Base-by-base conservation (phyloP, 1,284 basidiomycete genomes). In the Ustilago bromivora region DNA sequence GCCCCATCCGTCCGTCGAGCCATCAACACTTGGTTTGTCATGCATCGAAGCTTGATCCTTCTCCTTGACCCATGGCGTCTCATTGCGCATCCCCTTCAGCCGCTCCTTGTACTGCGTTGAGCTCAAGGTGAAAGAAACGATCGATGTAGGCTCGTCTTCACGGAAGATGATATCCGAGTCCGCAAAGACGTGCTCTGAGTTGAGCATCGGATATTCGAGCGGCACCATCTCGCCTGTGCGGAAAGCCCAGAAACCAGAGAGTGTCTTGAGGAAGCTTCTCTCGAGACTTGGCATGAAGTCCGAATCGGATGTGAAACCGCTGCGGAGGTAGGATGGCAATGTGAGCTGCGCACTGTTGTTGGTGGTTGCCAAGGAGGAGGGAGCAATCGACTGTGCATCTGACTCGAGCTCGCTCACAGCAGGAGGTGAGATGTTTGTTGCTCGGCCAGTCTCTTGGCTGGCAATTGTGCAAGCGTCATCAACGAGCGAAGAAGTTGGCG, bases 91-190 rank as follows among this genome's bases (percentile, higher is more conserved):
- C 19, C 77, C 74, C 31, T 61, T 70, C 43, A 85, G 71, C 53
- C 81, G 79, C 46, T 84, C 82, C 46, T 77, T 73, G 86, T 98
- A 97, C 76, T 93, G 92, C 31, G 92, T 92, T 3, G 95, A 96
- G 81, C 94, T 94, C 53, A 99, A 88, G 10, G 95, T 95, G 63
- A 98, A 91, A 4, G 97, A 96, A 76, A 99, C 96, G 81, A 99
- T 97, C 10, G 95, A 98, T 0, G 95, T 98, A 3, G 97, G 97
- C 86, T 99, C 97, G 85, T 98, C 96, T 56, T 96, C 96, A 28
- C 97, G 91, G 32, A 99, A 93, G 57, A 98, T 96, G 43, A 83
- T 58, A 1, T 92, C 92, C 15, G 94, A 96, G 84, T 98, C 96
- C 35, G 94, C 91, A 87, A 98, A 98, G 57, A 99, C 92, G 83